A percentile compares a stretch with the other conserved stretches of the same genome.
Conservation (phyloP, 495 filamentous ascomycete genomes). For the Antarctomyces pellizariae region DNA sequence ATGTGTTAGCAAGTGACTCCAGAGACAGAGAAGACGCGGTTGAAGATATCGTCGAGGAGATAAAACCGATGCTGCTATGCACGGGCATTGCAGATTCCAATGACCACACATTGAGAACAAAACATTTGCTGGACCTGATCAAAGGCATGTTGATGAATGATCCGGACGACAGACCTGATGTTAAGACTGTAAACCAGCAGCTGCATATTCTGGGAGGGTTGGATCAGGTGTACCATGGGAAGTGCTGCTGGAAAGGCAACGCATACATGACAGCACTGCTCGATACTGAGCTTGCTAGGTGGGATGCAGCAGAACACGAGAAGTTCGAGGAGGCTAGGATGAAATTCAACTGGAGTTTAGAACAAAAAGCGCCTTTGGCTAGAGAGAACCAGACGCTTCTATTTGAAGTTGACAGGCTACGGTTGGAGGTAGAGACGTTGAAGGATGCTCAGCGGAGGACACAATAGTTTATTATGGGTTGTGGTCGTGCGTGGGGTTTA, state of each 20-base stretch:
- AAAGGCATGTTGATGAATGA: constrained; percentile 14
- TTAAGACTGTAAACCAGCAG: constrained; percentile 13
- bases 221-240: constrained; percentile 19
- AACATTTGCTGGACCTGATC: constrained; percentile 14
- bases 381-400: no score
- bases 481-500: no score
- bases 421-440: no score
- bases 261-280: no score
- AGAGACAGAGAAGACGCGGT: constrained; percentile 13
- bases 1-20: constrained; percentile 16
- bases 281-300: no score
- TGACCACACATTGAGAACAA: constrained; percentile 14
- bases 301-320: constrained; percentile 3
- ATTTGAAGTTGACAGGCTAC: no score
- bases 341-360: no score
- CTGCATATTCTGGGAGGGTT: constrained; percentile 18
- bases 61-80: constrained; percentile 13
- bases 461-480: no score
- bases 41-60: constrained; percentile 9
- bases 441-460: no score
- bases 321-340: constrained; percentile 3
- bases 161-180: constrained; percentile 12
- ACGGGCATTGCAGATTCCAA: constrained; percentile 12
- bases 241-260: constrained; percentile 13
- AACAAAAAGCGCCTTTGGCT: no score